phyloP scores from a whole-genome alignment of 2,329 filamentous ascomycete species.

The Fusarium sp. region DNA sequence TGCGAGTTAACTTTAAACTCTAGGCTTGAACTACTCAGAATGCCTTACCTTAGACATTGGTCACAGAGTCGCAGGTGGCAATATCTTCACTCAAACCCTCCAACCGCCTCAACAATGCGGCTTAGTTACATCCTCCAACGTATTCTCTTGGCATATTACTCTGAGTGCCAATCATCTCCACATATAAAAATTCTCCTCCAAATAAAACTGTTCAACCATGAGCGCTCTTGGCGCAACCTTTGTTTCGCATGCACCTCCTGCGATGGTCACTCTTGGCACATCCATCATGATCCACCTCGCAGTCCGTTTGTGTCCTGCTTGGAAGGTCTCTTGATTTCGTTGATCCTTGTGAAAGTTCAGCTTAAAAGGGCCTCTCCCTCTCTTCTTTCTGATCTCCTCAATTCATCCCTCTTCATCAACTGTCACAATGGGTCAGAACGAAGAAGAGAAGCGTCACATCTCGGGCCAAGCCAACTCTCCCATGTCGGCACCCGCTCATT shows the following conservation, averaged over 20 bases:
- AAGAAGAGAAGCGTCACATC: slow-evolving; percentile 24
- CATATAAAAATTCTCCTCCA: slow-evolving; percentile 17
- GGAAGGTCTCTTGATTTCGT: neutral
- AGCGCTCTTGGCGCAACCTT: neutral
- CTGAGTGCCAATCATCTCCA: slow-evolving; percentile 2
- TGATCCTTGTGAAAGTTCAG: neutral
- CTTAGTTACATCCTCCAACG: neutral
- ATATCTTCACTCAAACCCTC: neutral
- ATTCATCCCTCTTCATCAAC: neutral
- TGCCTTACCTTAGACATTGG: too few species aligned
- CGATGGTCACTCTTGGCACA: slow-evolving; percentile 7
- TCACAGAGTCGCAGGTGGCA: neutral
- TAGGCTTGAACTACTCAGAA: too few species aligned
- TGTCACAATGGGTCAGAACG: slow-evolving; percentile 22
- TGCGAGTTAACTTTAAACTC: too few species aligned
- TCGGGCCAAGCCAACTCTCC: slow-evolving; percentile 37
- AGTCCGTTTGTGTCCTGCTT: neutral
- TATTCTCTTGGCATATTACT: neutral
- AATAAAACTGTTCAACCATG: neutral
- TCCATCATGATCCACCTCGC: slow-evolving; percentile 1
- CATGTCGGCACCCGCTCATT: slow-evolving; percentile 37
- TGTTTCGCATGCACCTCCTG: neutral
- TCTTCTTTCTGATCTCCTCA: fast-evolving
- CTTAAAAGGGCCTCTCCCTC: slow-evolving; percentile 5
- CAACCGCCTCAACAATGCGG: neutral